These are phyloP conservation scores for Emergomyces pasteurianus DNA, from an alignment of 2,329 filamentous ascomycete genomes.

Conservation along the genomic window DNA sequence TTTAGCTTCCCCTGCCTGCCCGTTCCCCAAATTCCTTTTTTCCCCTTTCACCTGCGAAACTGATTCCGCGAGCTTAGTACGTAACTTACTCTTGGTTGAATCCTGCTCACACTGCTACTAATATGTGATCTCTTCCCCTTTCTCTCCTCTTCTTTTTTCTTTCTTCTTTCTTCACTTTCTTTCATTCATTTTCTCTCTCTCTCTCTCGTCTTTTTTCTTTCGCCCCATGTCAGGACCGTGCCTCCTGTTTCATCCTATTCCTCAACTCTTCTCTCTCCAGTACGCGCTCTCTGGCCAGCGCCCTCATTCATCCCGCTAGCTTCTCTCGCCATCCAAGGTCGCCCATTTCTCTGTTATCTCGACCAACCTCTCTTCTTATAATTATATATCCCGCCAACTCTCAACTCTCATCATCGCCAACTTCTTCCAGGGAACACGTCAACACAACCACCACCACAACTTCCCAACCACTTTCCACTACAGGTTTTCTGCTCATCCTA, in stretches of 20 bases:
- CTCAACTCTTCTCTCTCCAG: slow-evolving; percentile 3
- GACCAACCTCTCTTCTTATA: background rate
- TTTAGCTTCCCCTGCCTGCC: too few species aligned
- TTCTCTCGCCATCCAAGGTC: slow-evolving; percentile 4
- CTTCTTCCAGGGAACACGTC: background rate
- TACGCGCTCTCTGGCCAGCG: slow-evolving; percentile 5
- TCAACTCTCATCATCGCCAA: background rate
- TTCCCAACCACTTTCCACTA: background rate
- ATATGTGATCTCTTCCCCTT: slow-evolving; percentile 5
- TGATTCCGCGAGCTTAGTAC: too few species aligned
- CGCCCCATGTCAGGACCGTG: too few species aligned
- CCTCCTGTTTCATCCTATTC: background rate
- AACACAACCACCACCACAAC: background rate
- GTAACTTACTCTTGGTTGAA: too few species aligned
- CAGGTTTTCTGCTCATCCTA: background rate
- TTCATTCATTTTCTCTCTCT: background rate
- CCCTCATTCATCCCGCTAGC: too few species aligned
- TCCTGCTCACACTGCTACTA: slow-evolving; percentile 6
- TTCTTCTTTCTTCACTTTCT: background rate
- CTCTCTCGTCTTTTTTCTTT: background rate
- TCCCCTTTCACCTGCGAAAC: too few species aligned
- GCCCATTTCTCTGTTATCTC: slow-evolving; percentile 6
- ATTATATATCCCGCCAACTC: background rate
- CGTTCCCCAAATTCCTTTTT: too few species aligned
- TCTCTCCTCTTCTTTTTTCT: slow-evolving; percentile 2